phyloP scores from a whole-genome alignment of 768 basidiomycete genomes.

The Trametes villosa region DNA sequence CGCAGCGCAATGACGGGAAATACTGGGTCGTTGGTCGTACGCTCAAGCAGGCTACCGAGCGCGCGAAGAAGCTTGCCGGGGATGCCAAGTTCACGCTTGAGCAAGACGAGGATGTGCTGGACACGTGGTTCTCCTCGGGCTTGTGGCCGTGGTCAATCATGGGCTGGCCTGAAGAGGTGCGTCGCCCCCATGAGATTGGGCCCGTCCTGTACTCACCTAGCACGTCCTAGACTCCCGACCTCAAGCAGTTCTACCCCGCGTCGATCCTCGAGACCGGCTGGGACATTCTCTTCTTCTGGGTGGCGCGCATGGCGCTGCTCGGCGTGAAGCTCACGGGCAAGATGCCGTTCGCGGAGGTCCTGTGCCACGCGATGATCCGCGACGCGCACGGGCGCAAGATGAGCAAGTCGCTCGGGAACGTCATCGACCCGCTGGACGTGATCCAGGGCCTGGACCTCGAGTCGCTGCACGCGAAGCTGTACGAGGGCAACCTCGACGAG shows the following conservation, averaged over 20 bases:
- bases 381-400: constrained; percentile 99
- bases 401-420: constrained; percentile 98
- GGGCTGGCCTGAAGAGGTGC: constrained; percentile 95
- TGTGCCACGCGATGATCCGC: constrained; percentile 98
- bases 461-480: constrained; percentile 80
- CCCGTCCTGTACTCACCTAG: background rate
- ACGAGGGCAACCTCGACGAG: constrained; percentile 91
- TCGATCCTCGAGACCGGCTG: constrained; percentile 96
- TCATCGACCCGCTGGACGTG: constrained; percentile 95
- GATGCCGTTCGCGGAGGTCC: constrained; percentile 94
- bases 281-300: constrained; percentile 99
- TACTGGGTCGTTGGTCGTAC: constrained; percentile 93
- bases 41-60: constrained; percentile 73
- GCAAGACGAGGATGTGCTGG: constrained; percentile 96
- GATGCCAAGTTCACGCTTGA: constrained; percentile 71
- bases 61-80: constrained; percentile 70
- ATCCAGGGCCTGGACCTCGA: constrained; percentile 85
- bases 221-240: constrained; percentile 66
- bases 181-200: constrained; percentile 2
- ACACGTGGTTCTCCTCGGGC: constrained; percentile 99
- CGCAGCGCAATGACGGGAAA: constrained; percentile 66
- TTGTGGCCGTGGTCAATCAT: constrained; percentile 97
- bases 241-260: constrained; percentile 84
- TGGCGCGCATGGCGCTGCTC: constrained; percentile 96
- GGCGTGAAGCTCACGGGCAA: constrained; percentile 87